Conservation (phyloP, 768 basidiomycete species). For the Mycena filopes region DNA sequence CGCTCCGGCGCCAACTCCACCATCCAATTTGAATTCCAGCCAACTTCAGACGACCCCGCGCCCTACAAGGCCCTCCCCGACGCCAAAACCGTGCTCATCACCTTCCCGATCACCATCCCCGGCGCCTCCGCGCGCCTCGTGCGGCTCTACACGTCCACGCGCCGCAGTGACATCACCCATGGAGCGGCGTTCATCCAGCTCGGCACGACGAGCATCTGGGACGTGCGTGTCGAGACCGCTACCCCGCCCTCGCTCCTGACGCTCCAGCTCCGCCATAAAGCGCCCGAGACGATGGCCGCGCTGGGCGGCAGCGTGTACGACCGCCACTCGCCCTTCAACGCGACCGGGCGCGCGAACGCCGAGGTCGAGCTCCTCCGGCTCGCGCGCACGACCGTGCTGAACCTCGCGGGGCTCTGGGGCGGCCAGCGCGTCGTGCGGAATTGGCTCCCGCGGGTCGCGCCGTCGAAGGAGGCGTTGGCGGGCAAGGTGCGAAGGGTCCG, state of each 20-base stretch:
- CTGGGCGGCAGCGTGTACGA: conserved; percentile 51
- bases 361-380: conserved; percentile 61
- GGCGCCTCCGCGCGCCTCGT: conserved; percentile 63
- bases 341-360: conserved; percentile 57
- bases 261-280: conserved; percentile 11
- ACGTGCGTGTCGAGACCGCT: conserved; percentile 49
- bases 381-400: conserved; percentile 63
- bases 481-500: conserved; percentile 52
- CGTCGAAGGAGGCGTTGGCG: conserved; percentile 63
- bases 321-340: conserved; percentile 58
- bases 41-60: conserved; percentile 53
- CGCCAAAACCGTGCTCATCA: conserved; percentile 65
- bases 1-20: conserved; percentile 61
- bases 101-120: conserved; percentile 60
- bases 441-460: conserved; percentile 64
- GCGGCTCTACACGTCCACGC: conserved; percentile 52
- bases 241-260: neutral
- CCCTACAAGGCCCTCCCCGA: conserved; percentile 60
- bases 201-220: conserved; percentile 71
- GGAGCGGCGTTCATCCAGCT: conserved; percentile 65
- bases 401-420: conserved; percentile 74
- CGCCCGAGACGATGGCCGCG: conserved; percentile 2
- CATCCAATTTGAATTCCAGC: conserved; percentile 67
- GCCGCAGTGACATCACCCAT: conserved; percentile 31
- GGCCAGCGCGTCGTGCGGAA: conserved; percentile 58